phyloP scores from a whole-genome alignment of 2,329 filamentous ascomycete genomes.

The Ceratocystis harringtonii region DNA sequence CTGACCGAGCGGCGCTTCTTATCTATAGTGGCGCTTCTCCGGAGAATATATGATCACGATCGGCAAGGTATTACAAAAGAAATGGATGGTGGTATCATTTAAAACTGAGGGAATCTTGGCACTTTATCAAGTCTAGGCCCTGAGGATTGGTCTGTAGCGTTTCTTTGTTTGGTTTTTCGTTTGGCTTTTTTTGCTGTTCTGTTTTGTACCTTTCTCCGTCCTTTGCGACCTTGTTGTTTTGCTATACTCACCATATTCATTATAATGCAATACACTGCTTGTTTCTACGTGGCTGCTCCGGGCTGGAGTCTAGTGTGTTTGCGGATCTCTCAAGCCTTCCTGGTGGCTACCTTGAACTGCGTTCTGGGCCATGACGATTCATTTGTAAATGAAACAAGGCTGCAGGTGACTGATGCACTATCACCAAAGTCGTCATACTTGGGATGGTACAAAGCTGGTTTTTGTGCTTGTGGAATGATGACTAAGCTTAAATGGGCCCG shows the following conservation, averaged over 20 bases:
- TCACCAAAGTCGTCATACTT: too few species aligned
- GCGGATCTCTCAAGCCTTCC: neutral
- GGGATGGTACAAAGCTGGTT: neutral
- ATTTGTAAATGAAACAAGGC: too few species aligned
- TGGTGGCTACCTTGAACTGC: neutral
- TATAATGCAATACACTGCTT: neutral
- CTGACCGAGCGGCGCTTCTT: neutral
- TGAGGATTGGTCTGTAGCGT: slow-evolving; percentile 12
- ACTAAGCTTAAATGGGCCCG: neutral
- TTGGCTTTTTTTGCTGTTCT: neutral
- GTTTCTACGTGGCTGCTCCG: neutral
- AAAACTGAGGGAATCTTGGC: slow-evolving; percentile 5
- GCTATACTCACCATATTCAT: neutral
- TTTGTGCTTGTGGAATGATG: neutral
- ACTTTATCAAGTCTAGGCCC: slow-evolving; percentile 14
- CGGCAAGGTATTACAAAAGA: slow-evolving; percentile 9
- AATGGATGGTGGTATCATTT: slow-evolving; percentile 7
- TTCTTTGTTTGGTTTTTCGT: slow-evolving; percentile 6
- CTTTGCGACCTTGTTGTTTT: neutral
- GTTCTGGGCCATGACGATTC: neutral
- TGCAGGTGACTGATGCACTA: too few species aligned
- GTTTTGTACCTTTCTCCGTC: neutral
- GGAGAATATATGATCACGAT: slow-evolving; percentile 8
- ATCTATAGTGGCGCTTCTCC: neutral
- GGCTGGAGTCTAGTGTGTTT: neutral